Percentiles rank a stretch among this genome's conserved stretches.
Evolutionary conservation across 2,329 filamentous ascomycete species (phyloP).

Genomic region (Aplosporella prunicola): DNA sequence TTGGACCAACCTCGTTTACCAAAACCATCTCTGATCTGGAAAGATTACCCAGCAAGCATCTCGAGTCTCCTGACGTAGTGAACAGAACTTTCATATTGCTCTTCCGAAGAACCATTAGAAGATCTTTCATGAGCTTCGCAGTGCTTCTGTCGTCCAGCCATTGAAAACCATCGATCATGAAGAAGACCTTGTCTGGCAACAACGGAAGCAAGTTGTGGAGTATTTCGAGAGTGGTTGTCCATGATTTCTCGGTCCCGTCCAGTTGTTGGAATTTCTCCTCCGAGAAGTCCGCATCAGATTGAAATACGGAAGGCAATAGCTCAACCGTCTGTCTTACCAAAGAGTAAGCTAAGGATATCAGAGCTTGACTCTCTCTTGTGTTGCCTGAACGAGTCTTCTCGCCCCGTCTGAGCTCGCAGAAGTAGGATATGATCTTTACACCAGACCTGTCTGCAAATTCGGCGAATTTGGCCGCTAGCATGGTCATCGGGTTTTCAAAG

Average conservation of each 20-base stretch:
- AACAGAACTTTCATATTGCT: constrained; percentile 12
- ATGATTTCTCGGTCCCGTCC: constrained; percentile 4
- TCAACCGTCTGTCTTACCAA: constrained; percentile 13
- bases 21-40: background rate
- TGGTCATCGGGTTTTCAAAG: constrained; percentile 3
- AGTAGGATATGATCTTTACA: constrained; percentile 11
- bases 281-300: constrained; percentile 3
- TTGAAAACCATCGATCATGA: constrained; percentile 13
- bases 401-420: constrained; percentile 9
- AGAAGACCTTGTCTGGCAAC: constrained; percentile 8
- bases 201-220: constrained; percentile 2
- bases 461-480: constrained; percentile 9
- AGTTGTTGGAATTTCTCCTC: constrained; percentile 3
- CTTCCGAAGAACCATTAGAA: constrained; percentile 5
- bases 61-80: constrained; percentile 13
- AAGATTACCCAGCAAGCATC: constrained; percentile 6
- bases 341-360: constrained; percentile 8
- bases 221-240: background rate
- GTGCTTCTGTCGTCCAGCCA: constrained; percentile 14
- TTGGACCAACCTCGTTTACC: no score
- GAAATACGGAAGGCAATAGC: constrained; percentile 5
- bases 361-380: constrained; percentile 8
- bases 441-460: constrained; percentile 3
- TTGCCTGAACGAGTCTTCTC: background rate
- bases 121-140: background rate